Conservation (phyloP, 176 grass and related monocot species). For the Carex kokanica region DNA sequence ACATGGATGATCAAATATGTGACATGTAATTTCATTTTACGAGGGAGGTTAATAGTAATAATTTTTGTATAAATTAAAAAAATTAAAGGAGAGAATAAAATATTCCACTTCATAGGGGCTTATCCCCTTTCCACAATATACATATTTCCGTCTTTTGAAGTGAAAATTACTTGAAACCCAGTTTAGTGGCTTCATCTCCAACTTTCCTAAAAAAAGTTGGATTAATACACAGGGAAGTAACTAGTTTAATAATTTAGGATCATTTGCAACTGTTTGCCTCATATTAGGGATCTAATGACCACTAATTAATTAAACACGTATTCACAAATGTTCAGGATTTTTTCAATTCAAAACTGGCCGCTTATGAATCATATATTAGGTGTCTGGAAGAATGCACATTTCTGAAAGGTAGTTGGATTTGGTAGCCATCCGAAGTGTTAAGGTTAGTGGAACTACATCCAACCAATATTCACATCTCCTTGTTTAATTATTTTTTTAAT, state of each 20-base stretch:
- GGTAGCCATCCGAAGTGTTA: neutral
- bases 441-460: constrained; percentile 10
- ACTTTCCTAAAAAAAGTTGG: too few species aligned
- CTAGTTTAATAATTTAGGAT: neutral
- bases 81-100: too few species aligned
- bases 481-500: neutral
- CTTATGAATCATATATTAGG: neutral
- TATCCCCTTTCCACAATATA: too few species aligned
- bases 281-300: neutral
- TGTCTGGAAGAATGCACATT: neutral
- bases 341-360: neutral
- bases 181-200: too few species aligned
- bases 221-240: neutral
- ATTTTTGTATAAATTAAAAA: too few species aligned
- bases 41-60: too few species aligned
- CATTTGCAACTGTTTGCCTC: neutral
- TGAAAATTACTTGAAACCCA: too few species aligned
- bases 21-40: too few species aligned
- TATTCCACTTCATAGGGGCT: too few species aligned
- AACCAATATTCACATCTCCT: neutral
- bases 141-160: too few species aligned
- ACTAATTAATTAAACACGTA: neutral
- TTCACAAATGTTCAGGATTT: neutral
- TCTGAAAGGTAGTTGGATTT: constrained; percentile 2
- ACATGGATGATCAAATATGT: too few species aligned